Evolutionary conservation across 371 early-diverging fungal genomes (phyloP).

Genomic region (Rhizomucor pusillus): DNA sequence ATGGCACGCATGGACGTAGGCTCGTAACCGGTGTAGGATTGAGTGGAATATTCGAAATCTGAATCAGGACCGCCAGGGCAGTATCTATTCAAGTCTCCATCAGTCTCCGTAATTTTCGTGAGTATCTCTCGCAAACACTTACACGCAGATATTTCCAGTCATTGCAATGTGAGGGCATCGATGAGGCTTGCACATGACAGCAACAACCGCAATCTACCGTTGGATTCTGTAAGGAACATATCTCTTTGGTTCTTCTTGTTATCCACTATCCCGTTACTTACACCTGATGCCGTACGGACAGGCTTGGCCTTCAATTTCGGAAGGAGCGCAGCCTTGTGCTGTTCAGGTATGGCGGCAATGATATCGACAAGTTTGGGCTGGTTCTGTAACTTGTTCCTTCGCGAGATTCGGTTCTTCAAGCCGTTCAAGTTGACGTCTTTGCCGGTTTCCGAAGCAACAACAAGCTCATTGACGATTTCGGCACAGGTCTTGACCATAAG

Average conservation of each 20-base stretch:
- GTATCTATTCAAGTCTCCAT: conserved; percentile 57
- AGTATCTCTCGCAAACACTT: conserved; percentile 24
- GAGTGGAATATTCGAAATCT: conserved; percentile 99
- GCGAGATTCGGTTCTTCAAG: conserved; percentile 73
- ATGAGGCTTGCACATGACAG: conserved; percentile 99
- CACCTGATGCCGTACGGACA: conserved; percentile 98
- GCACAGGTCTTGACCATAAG: conserved; percentile 81
- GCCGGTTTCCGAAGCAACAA: conserved; percentile 65
- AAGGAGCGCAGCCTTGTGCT: conserved; percentile 83
- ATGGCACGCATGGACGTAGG: conserved; percentile 99
- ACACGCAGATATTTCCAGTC: conserved; percentile 99
- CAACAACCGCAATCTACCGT: conserved; percentile 95
- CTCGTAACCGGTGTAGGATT: conserved; percentile 99
- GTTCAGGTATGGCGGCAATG: conserved; percentile 97
- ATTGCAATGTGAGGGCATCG: conserved; percentile 99
- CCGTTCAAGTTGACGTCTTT: conserved; percentile 89
- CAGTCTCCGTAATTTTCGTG: neutral
- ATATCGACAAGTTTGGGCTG: conserved; percentile 99
- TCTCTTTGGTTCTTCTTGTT: neutral
- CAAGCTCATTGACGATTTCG: conserved; percentile 89
- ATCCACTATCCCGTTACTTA: conserved; percentile 38
- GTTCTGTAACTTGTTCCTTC: conserved; percentile 75
- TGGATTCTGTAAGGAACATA: neutral
- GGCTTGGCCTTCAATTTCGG: conserved; percentile 97
- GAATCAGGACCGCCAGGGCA: conserved; percentile 99